A percentile compares a stretch with the other conserved stretches of the same genome.
Conservation (phyloP, 176 grass and related monocot genomes). For the Musa troglodytarum region DNA sequence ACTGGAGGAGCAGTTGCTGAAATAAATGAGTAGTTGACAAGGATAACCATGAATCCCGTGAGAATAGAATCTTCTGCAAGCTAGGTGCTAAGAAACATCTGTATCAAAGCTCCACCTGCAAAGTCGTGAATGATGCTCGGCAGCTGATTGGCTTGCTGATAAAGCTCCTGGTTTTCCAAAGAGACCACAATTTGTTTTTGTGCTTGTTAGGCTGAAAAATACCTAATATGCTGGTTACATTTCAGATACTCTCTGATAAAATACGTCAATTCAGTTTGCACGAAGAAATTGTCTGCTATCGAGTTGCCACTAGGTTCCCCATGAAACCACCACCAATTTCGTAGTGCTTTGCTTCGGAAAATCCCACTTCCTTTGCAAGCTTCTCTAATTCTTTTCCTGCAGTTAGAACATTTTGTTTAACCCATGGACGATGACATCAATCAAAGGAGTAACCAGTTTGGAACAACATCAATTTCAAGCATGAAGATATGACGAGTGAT, state of each 20-base stretch:
- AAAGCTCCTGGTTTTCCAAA: no score
- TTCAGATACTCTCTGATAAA: no score
- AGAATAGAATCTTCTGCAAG: no score
- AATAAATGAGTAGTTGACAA: no score
- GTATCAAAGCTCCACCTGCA: background rate
- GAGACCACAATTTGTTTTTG: no score
- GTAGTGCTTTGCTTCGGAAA: constrained; percentile 58
- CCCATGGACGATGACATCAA: background rate
- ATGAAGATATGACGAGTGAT: background rate
- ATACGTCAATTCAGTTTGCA: background rate
- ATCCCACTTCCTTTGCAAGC: constrained; percentile 58
- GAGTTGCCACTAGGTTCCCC: constrained; percentile 58
- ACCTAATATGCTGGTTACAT: no score
- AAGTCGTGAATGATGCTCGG: background rate
- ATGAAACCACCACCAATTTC: constrained; percentile 83
- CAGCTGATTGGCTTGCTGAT: no score
- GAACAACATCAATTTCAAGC: background rate
- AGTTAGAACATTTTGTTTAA: background rate
- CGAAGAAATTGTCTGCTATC: constrained; percentile 15
- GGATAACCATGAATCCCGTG: no score
- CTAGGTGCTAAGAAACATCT: background rate
- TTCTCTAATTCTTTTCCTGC: constrained; percentile 75
- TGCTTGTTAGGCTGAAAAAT: no score
- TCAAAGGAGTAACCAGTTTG: background rate
- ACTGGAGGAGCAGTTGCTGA: no score